Evolutionary conservation across 148 eudicot species (phyloP), one percentile per base, ranked within the genome.

Genomic region (Rhododendron ovatum): DNA sequence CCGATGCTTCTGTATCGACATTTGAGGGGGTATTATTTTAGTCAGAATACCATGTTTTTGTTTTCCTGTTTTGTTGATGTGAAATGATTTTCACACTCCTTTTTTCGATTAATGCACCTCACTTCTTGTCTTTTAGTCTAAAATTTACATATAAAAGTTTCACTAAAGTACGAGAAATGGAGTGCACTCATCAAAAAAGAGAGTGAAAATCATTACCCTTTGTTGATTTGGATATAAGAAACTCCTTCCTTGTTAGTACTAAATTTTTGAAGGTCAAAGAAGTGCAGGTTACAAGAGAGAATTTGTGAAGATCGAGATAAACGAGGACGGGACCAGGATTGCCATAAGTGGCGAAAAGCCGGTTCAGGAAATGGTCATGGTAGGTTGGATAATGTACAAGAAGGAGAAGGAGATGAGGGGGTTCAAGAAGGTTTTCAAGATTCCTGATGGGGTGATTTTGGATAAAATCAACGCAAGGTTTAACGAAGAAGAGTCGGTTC

Each of bases 251-350:
- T 18, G 11, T 6, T 65, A n/a, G n/a, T n/a, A 26, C 22, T 55
- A 17, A 15, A 39, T 10, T 14, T 14, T 43, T 71, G 81, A 73
- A 57, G 22, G 53, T 30, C 14, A 50, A 71, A 35, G 30, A 39
- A 47, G 48, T 86, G 53, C 84, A 95, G 99, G 96, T 82, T 95
- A 91, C 73, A 91, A 55, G 81, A 85, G 87, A 89, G 83, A 87
- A 45, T 51, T 89, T 41, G 83, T 95, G 80, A 91, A 90, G 86
- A 91, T 96, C 50, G 92, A 91, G 74, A 94, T 94, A 85, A 94
- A 89, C 20, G 90, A 94, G 45, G 96, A 94, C 48, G 98, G 97
- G 79, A 94, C 88, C 41, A 88, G 84, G 63, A 91, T 96, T 69
- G 82, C 81, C 15, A 90, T 96, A 69, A 87, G 85, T 17, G 98